phyloP scores from a whole-genome alignment of 176 grass and related monocot species.

The Phoenix dactylifera region DNA sequence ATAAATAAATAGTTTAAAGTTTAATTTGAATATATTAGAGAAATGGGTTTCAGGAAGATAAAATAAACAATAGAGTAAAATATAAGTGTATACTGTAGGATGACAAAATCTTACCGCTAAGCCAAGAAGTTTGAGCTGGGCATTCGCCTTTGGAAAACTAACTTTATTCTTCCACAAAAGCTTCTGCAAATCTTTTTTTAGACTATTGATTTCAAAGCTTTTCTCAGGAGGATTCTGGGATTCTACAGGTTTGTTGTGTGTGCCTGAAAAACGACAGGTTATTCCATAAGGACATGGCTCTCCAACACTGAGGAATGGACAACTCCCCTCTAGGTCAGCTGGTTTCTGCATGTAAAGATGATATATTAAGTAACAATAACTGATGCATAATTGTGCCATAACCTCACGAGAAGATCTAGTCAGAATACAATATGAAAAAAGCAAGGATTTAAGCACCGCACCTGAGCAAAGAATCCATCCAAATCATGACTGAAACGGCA shows the following conservation, averaged over 20 bases:
- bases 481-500: slow-evolving; percentile 89
- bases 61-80: too few relatives aligned
- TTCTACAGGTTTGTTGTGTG: slow-evolving; percentile 39
- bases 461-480: slow-evolving; percentile 73
- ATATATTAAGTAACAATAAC: background rate
- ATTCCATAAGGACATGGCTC: slow-evolving; percentile 71
- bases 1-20: too few relatives aligned
- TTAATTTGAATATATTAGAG: too few relatives aligned
- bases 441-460: slow-evolving; percentile 10
- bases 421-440: too few relatives aligned
- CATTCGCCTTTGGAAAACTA: slow-evolving; percentile 72
- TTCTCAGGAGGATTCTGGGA: slow-evolving; percentile 26
- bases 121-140: slow-evolving; percentile 82
- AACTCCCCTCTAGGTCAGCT: slow-evolving; percentile 72
- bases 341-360: slow-evolving; percentile 45
- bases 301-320: slow-evolving; percentile 48
- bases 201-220: slow-evolving; percentile 51
- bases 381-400: too few relatives aligned
- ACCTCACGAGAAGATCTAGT: too few relatives aligned
- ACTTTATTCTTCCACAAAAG: slow-evolving; percentile 88
- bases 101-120: slow-evolving; percentile 42
- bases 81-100: too few relatives aligned
- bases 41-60: too few relatives aligned
- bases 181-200: slow-evolving; percentile 81
- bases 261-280: slow-evolving; percentile 61